phyloP scores from a whole-genome alignment of 2,329 filamentous ascomycete genomes.

The Spiromastix sp. region DNA sequence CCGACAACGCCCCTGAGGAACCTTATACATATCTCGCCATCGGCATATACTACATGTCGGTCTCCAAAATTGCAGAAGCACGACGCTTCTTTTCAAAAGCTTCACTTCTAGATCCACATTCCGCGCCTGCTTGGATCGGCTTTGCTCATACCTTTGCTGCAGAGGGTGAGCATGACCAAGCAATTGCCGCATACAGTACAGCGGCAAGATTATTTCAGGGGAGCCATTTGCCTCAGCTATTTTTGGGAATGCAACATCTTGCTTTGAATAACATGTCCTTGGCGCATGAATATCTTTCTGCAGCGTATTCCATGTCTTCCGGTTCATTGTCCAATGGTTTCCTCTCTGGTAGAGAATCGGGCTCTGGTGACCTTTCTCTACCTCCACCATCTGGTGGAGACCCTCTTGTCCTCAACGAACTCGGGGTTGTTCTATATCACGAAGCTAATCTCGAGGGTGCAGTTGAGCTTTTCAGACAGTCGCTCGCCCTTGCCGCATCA shows the following conservation, averaged over 20 bases:
- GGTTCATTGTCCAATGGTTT: conserved; percentile 24
- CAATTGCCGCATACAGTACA: conserved; percentile 93
- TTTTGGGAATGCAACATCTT: conserved; percentile 96
- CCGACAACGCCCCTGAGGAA: conserved; percentile 83
- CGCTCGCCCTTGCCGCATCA: conserved; percentile 66
- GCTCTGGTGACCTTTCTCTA: conserved; percentile 49
- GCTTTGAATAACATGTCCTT: conserved; percentile 90
- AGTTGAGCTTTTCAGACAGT: conserved; percentile 64
- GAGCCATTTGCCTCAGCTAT: conserved; percentile 89
- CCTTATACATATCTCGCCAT: conserved; percentile 90
- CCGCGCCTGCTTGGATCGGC: conserved; percentile 95
- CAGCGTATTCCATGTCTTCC: conserved; percentile 58
- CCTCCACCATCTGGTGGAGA: conserved; percentile 42
- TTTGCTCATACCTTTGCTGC: conserved; percentile 97
- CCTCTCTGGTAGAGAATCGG: conserved; percentile 15
- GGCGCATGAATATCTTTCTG: conserved; percentile 87
- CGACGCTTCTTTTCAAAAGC: conserved; percentile 95
- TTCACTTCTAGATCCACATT: conserved; percentile 94
- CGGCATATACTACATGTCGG: conserved; percentile 86
- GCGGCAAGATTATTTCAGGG: conserved; percentile 92
- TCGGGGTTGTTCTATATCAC: conserved; percentile 93
- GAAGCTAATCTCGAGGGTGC: conserved; percentile 70
- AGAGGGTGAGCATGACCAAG: conserved; percentile 95
- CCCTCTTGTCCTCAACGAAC: conserved; percentile 84
- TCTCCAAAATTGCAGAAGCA: conserved; percentile 82